Evolutionary conservation across 768 basidiomycete genomes (phyloP).

Genomic region (Lentinula lateritia): DNA sequence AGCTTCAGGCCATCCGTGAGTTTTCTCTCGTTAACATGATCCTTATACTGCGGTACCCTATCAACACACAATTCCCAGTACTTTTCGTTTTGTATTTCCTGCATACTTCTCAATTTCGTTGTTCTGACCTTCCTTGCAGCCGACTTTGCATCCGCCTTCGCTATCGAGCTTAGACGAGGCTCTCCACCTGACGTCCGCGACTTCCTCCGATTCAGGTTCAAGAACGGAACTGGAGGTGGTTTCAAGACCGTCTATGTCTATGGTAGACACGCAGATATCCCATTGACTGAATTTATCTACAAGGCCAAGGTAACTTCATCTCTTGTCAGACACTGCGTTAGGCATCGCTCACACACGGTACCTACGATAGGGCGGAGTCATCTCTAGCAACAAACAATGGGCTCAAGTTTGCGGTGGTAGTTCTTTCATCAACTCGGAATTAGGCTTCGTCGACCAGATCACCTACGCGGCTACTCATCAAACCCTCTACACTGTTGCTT

Average conservation of each 20-base stretch:
- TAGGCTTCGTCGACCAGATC: slow-evolving; percentile 18
- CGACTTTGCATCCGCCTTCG: slow-evolving; percentile 67
- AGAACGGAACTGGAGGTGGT: slow-evolving; percentile 64
- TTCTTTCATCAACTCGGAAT: slow-evolving; percentile 15
- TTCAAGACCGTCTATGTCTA: slow-evolving; percentile 72
- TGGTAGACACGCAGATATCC: slow-evolving; percentile 69
- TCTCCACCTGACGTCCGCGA: slow-evolving; percentile 71
- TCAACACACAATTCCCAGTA: too few species aligned
- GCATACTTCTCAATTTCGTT: too few species aligned
- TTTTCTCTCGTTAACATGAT: slow-evolving; percentile 10
- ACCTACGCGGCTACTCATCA: slow-evolving; percentile 17
- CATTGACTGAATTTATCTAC: slow-evolving; percentile 83
- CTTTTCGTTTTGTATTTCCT: too few species aligned
- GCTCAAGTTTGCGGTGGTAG: slow-evolving; percentile 34
- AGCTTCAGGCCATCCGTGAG: slow-evolving; percentile 62
- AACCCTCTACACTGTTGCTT: slow-evolving; percentile 29
- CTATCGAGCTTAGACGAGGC: slow-evolving; percentile 74
- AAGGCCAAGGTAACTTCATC: slow-evolving; percentile 57
- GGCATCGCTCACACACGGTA: neutral
- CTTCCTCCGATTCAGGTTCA: slow-evolving; percentile 82
- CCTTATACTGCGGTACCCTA: too few species aligned
- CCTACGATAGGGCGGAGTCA: slow-evolving; percentile 36
- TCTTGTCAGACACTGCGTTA: neutral
- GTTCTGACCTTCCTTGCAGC: slow-evolving; percentile 33
- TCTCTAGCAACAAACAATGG: slow-evolving; percentile 54